Base-by-base conservation (phyloP, 2,329 filamentous ascomycete genomes). In the Coniochaeta pulveracea region DNA sequence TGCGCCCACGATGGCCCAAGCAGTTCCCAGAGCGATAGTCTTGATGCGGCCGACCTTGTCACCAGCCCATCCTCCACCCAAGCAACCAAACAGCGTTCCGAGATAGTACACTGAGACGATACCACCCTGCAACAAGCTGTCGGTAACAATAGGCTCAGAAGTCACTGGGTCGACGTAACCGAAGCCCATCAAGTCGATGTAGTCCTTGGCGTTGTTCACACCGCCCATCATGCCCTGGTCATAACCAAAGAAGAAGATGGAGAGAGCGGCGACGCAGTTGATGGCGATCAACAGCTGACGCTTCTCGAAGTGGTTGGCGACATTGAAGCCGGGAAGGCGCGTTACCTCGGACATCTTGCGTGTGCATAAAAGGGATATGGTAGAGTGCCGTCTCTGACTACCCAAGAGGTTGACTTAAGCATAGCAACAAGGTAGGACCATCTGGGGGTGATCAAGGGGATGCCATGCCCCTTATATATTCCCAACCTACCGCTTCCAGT, bases 171-270 rank as follows among this genome's bases (percentile, higher is more conserved):
- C 61, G 12, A 69, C 64, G 42, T 80, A 64, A 5, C 77, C 78
- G 40, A 80, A 74, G 6, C 28, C 64, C 75, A 83, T 81, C 8
- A 71, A 55, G 23, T 71, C 59, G 33, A 76, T 70, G 46, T 82
- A 83, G 48, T 80, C 56, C 32, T 66, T 66, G 24, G 74, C 64
- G 29, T 71, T 76, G 52, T 82, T 81, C 10, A 82, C 76, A 36
- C 77, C 77, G 12, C 70, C 69, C 73, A 66, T 77, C 41, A 67
- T 53, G 27, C 64, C 67, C 44, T 71, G 66, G 40, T 72, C 66
- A 43, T 69, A 69, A 24, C 65, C 76, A 43, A 80, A 80, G 60
- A 81, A 31, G 28, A 31, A 31, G n/a, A 31, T 31, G 18, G 28
- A 31, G 12, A 31, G 28, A 80, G 51, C 75, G 1, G 76, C 76